Evolutionary conservation across 208 protist genomes (phyloP), one percentile per base, ranked within the genome.

Genomic region (Leptomonas pyrrhocoris): DNA sequence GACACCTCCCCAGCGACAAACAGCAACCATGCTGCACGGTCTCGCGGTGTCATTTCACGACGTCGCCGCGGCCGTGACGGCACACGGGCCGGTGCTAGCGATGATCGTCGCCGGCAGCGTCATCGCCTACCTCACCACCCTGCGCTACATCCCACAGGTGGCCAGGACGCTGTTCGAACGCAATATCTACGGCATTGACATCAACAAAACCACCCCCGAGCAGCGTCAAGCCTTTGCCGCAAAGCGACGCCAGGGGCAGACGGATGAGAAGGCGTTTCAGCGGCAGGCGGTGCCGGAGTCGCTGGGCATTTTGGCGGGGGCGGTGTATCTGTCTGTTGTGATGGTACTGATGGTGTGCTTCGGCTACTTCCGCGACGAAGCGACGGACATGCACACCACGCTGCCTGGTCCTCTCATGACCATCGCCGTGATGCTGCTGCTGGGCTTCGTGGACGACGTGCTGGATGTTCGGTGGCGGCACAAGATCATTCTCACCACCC

Each of bases 361-460:
- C 2, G 73, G 64, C 58, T 74, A 75, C 65, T 78, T 65, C 25
- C 68, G 53, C 3, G 89, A 68, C 9, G 64, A 43, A 2, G 43
- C 15, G n/a, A 36, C 19, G 2, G 31, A 58, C 83, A 88, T 71
- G 89, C 95, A 84, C 45, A 49, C 72, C 12, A 66, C 55, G 2
- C 49, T 90, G 15, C 66, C 74, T 12, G 96, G 97, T 3, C 92
- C 94, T 0, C 76, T 99, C 36, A 93, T 97, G 28, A 96, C 95
- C 18, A 98, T 99, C 77, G 96, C 88, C 36, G 97, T 99, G 27
- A 99, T 99, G 96, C 89, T 99, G 38, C 88, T 99, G 43, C 78
- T 99, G 25, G 99, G 99, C 51, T 99, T 99, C 77, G 98, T 98
- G 15, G 99, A 99, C 84, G 98, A 99, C 82, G 98, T 99, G 19